Evolutionary conservation across 192 early-diverging fungal species (phyloP).

Genomic region (Funneliformis geosporum): DNA sequence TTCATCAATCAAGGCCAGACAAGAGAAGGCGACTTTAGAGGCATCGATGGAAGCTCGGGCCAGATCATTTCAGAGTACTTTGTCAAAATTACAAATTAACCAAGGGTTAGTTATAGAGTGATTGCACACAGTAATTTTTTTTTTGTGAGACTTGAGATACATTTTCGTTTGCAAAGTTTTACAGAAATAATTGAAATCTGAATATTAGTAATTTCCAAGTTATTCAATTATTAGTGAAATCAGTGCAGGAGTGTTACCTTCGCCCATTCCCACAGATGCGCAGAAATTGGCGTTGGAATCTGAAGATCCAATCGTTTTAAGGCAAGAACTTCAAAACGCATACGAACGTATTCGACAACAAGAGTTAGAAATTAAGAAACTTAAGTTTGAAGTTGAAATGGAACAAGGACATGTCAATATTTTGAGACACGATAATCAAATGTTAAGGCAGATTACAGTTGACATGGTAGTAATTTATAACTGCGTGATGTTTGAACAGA

Average conservation of each 20-base stretch:
- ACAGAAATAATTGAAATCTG: not conserved
- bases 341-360: conserved; percentile 44
- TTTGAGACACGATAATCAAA: conserved; percentile 60
- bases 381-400: conserved; percentile 70
- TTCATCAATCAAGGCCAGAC: conserved; percentile 33
- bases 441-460: conserved; percentile 56
- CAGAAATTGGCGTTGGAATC: conserved; percentile 16
- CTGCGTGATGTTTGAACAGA: not conserved
- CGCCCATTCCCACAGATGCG: not conserved
- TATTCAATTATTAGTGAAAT: conserved; percentile 23
- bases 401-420: conserved; percentile 65
- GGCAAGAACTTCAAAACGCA: conserved; percentile 35
- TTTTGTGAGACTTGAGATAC: not conserved
- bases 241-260: not conserved
- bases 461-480: conserved; percentile 48
- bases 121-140: not conserved
- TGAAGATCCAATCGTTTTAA: conserved; percentile 32
- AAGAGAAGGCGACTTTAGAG: conserved; percentile 39
- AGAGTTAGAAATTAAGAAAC: conserved; percentile 50
- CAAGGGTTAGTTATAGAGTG: not conserved
- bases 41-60: conserved; percentile 38
- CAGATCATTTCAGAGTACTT: conserved; percentile 32
- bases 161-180: not conserved
- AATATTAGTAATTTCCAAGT: not conserved
- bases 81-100: conserved; percentile 28